Conservation (phyloP, 306 rosid genomes). For the Benincasa hispida region DNA sequence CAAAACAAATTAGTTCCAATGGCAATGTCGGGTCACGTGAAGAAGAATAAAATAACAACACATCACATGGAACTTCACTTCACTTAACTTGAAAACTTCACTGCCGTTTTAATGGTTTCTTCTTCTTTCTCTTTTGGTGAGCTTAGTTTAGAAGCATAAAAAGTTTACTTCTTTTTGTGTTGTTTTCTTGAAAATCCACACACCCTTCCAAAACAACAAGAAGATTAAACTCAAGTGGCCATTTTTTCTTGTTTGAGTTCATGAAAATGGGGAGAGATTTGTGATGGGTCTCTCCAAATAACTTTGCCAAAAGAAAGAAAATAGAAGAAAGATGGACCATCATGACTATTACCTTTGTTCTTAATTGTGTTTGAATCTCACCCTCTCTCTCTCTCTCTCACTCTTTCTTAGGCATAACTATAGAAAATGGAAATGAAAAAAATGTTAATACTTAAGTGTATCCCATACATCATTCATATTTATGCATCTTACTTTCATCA, state of each 20-base stretch:
- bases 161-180: neutral
- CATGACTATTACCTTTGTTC: neutral
- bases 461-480: too few relatives aligned
- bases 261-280: neutral
- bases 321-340: neutral
- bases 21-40: constrained; percentile 2
- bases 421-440: too few relatives aligned
- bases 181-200: neutral
- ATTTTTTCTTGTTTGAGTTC: neutral
- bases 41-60: neutral
- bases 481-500: too few relatives aligned
- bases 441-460: too few relatives aligned
- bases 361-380: neutral
- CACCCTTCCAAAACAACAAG: neutral
- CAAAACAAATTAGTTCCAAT: neutral
- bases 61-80: neutral
- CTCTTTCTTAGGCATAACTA: too few relatives aligned
- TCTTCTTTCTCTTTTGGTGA: neutral
- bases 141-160: neutral
- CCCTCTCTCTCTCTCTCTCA: neutral
- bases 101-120: neutral
- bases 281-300: neutral
- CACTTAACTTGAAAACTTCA: neutral
- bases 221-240: neutral
- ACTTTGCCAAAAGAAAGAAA: neutral